These are phyloP conservation scores for Dysphania ambrosioides DNA, from an alignment of 148 eudicot species.

Conservation along the genomic window DNA sequence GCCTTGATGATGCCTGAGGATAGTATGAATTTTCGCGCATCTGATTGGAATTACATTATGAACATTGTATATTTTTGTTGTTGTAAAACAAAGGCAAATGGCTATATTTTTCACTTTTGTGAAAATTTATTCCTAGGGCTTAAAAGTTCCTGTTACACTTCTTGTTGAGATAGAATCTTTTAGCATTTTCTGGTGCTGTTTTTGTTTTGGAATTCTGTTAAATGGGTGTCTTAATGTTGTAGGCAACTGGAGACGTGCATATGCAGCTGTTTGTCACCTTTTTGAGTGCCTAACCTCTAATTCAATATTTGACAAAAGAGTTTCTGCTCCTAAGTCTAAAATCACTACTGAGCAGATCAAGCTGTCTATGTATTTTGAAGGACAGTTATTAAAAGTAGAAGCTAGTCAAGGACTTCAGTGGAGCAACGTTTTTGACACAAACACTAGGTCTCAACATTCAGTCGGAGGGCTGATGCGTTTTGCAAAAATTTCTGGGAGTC, in stretches of 20 bases:
- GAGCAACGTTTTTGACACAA: slow-evolving; percentile 36
- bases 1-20: slow-evolving; percentile 1
- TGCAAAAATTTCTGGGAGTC: slow-evolving; percentile 29
- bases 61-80: too few species aligned
- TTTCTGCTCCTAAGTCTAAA: slow-evolving; percentile 22
- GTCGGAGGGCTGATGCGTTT: slow-evolving; percentile 33
- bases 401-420: slow-evolving; percentile 44
- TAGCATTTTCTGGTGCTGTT: neutral
- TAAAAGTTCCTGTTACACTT: neutral
- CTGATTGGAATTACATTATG: neutral
- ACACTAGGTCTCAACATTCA: slow-evolving; percentile 39
- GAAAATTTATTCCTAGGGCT: neutral
- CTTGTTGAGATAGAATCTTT: neutral
- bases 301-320: slow-evolving; percentile 27
- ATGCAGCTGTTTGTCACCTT: slow-evolving; percentile 58
- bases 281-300: slow-evolving; percentile 41
- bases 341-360: slow-evolving; percentile 39
- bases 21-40: neutral
- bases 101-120: neutral
- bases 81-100: neutral
- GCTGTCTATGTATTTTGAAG: slow-evolving; percentile 75
- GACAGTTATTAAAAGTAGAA: slow-evolving; percentile 36
- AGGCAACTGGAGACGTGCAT: slow-evolving; percentile 96
- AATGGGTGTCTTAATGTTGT: slow-evolving; percentile 22
- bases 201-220: slow-evolving; percentile 5